Base-by-base conservation (phyloP, 768 basidiomycete genomes). In the Trametes punicea region DNA sequence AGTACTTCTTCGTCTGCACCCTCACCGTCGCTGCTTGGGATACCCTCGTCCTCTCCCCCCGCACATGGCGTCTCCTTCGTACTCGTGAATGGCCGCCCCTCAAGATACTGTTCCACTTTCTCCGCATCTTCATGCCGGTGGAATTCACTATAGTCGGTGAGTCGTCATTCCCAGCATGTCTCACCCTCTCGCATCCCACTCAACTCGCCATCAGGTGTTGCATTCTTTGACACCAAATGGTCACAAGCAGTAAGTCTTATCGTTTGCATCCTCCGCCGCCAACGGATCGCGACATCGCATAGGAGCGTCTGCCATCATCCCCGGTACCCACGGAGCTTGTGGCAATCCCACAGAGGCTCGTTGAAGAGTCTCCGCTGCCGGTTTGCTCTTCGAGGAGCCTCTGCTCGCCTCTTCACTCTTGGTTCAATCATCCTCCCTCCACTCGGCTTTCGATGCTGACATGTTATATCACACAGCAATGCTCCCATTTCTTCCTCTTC, bases 1-100 rank as follows among this genome's bases (percentile, higher is more conserved):
- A 93, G 71, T 93, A 93, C 64, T 91, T 93, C 68, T 82, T 89
- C 44, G 91, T 93, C 61, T 93, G 90, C 75, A 90, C 90, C 0
- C 82, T 93, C 60, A 93, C 90, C 51, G 88, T 93, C 53, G 87
- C 90, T 0, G 90, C 90, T 6, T 93, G 91, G 90, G 90, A 93
- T 65, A 85, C 90, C 31, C 83, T 93, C 64, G 90, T 93, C 31
- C 80, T 93, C 46, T 85, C 85, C 8, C 90, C 90, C 0, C 75
- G 90, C 51, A 84, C 86, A 44, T 92, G 84, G 81, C 80, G 84
- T 26, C 82, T 93, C 55, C 68, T 83, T 58, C 81, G 79, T 62
- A 73, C 78, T 10, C 71, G 73, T 45, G 74, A 78, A 23, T 93
- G 91, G 91, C 90, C 90, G 2, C 69, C 79, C 1, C 81, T 93